Conservation (phyloP, 352 stramenopile genomes). For the Poterioochromonas sp. region DNA sequence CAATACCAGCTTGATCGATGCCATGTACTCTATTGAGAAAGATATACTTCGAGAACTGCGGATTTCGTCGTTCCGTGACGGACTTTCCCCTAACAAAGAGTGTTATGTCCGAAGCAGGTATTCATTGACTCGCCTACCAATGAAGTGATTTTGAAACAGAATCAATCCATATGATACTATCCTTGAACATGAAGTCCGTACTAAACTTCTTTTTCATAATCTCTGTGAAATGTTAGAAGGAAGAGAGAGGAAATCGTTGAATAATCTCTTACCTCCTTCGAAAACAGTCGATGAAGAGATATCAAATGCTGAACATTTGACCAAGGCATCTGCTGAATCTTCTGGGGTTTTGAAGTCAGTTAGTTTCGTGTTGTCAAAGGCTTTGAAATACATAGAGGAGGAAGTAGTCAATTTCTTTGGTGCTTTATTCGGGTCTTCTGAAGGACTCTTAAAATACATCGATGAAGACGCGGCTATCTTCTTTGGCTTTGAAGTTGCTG, state of each 20-base stretch:
- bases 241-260: not conserved
- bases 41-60: not conserved
- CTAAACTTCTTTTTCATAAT: constrained; percentile 33
- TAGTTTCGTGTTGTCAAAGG: not conserved
- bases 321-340: not conserved
- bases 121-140: not conserved
- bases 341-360: not conserved
- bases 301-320: constrained; percentile 4
- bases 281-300: not conserved
- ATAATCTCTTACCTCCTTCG: not conserved
- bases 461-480: not conserved
- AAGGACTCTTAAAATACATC: not conserved
- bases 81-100: constrained; percentile 19
- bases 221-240: constrained; percentile 8
- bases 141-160: constrained; percentile 5
- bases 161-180: constrained; percentile 19
- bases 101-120: not conserved
- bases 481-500: not conserved
- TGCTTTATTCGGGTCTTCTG: not conserved
- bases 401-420: not conserved
- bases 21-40: not conserved
- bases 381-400: not conserved
- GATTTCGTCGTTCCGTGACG: not conserved
- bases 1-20: not conserved
- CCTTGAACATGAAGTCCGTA: constrained; percentile 16